Base-by-base conservation (phyloP, 805 yeast species). In the Jamesozyma jinghongensis region DNA sequence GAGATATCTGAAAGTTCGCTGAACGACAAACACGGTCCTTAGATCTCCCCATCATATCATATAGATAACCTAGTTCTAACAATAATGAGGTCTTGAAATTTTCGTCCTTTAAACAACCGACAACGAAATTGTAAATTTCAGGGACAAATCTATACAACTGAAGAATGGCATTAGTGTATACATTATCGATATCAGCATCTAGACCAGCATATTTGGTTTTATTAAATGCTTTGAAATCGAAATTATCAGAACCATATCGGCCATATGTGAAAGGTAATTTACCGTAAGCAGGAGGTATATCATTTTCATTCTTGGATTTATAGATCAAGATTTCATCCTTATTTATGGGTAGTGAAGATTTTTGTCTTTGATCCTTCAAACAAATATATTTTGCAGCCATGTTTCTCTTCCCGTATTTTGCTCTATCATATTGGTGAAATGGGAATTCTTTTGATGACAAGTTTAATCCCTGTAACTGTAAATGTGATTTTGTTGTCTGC, bases 221-320 rank as follows among this genome's bases (percentile, higher is more conserved):
- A 56, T 90, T 90, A 66, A 82, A 90, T 52, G 79, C 81, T 40
- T 75, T 79, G 57, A 92, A 90, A 63, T 90, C 96, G 63, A 92
- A 92, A 59, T 87, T 96, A 50, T 82, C 86, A 25, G 92, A 87
- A 20, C 98, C 98, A 61, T 86, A 90, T 52, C 76, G 80, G 42
- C 94, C 83, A 60, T 88, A 90, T 32, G 81, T 73, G 40, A 90
- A 84, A 44, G 81, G 83, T 35, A 85, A 67, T 50, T 79, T 76
- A 32, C 78, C 68, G 63, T 81, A 90, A 28, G 88, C 83, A 39
- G 80, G 79, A 1, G 96, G 95, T 1, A 78, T 69, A 19, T 54
- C 63, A 37, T 51, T 57, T 10, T 58, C 65, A 35, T 68, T 68
- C 0, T 57, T 46, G 5, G 56, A 41, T 20, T 52, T 58, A 29